phyloP scores from a whole-genome alignment of 2,329 filamentous ascomycete species.

The Coleophoma cylindrospora region DNA sequence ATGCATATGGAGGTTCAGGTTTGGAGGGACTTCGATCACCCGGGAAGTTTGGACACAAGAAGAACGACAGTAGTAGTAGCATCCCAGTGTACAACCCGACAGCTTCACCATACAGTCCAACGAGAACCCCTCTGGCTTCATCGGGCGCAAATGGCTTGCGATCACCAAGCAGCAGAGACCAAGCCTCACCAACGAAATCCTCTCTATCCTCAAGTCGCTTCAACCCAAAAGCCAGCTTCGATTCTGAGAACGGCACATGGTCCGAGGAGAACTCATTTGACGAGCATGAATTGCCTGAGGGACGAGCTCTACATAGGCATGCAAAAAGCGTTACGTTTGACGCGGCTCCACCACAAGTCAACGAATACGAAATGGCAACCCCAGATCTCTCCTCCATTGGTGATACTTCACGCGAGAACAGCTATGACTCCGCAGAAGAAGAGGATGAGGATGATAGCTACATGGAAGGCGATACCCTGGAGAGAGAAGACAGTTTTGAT shows the following conservation, averaged over 20 bases:
- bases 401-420: constrained; percentile 86
- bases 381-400: constrained; percentile 91
- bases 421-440: constrained; percentile 80
- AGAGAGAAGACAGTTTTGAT: constrained; percentile 82
- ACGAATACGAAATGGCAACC: constrained; percentile 97
- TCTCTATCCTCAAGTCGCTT: constrained; percentile 69
- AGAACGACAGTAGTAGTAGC: constrained; percentile 54
- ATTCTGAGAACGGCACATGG: constrained; percentile 64
- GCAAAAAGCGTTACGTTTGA: constrained; percentile 98
- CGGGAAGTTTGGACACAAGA: constrained; percentile 41
- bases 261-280: constrained; percentile 59
- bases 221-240: constrained; percentile 57
- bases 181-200: constrained; percentile 80
- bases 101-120: constrained; percentile 28
- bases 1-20: constrained; percentile 58
- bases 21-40: constrained; percentile 48
- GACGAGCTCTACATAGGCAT: constrained; percentile 71
- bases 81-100: constrained; percentile 53
- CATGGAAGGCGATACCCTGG: constrained; percentile 47
- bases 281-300: constrained; percentile 56
- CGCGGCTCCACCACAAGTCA: constrained; percentile 85
- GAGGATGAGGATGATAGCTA: constrained; percentile 61
- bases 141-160: constrained; percentile 16
- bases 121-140: constrained; percentile 27
- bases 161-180: constrained; percentile 65